Evolutionary conservation across 2,329 filamentous ascomycete genomes (phyloP), one percentile per base, ranked within the genome.

Genomic region (Podosphaera aphanis): DNA sequence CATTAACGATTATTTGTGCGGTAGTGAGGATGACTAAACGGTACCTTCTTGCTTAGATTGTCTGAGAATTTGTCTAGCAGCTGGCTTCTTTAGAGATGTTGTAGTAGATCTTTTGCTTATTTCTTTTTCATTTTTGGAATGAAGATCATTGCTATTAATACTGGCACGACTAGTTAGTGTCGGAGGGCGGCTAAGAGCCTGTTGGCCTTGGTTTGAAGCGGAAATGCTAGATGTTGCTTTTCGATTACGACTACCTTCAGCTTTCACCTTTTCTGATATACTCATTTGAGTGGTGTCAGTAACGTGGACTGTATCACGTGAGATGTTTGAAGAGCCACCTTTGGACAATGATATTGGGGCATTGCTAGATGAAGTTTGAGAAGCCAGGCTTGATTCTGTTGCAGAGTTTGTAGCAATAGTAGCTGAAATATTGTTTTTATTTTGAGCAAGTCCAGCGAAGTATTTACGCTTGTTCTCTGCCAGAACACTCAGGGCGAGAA

Each of bases 221-320:
- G 52, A 47, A 5, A 51, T 47, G 21, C 45, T 49, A 37, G 53
- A 53, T 7, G 51, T 45, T 19, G 47, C 46, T 40, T 58, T 58
- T 42, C 49, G 47, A 25, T 49, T 46, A 19, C 55, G 55, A 6
- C 39, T 20, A 10, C 55, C 54, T 46, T 57, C 55, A 40, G 47
- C 50, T 40, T 59, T 59, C 23, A 57, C 53, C 43, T 56, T 54
- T 43, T 59, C 57, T 6, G 56, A 54, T 23, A 57, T 55, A 18
- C 52, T 54, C 49, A 57, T 50, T 5, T 52, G 50, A 7, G 51
- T 47, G 19, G 25, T 49, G 20, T 52, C 49, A 25, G 39, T 43
- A 38, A 23, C 36, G 15, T 54, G 53, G 10, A 53, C 55, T 2
- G 31, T 46, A 31, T 55, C 53, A n/a, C 52, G 48, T 43, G 54